Conservation (phyloP, 306 rosid species). For the Nissolia schottii region DNA sequence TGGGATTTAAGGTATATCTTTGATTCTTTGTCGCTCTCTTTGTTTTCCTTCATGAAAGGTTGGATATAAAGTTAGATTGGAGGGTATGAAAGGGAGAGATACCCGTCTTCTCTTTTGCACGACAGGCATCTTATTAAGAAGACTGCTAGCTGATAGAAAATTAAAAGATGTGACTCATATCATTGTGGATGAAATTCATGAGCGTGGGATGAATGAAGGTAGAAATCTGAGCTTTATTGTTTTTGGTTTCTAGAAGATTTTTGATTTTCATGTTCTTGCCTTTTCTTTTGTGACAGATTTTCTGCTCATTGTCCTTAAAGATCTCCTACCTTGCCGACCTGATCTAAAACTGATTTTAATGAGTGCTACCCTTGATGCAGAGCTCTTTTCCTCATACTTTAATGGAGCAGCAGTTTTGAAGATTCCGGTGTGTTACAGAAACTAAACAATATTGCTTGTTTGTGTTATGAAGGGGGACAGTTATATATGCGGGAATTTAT, state of each 20-base stretch:
- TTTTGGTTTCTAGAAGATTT: slow-evolving; percentile 25
- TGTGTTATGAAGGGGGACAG: slow-evolving; percentile 1
- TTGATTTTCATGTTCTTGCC: slow-evolving; percentile 31
- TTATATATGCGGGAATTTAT: neutral
- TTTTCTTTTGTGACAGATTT: slow-evolving; percentile 66
- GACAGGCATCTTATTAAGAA: slow-evolving; percentile 95
- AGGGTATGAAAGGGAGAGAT: slow-evolving; percentile 91
- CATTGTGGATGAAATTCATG: slow-evolving; percentile 97
- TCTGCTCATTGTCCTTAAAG: slow-evolving; percentile 90
- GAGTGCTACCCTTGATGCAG: slow-evolving; percentile 97
- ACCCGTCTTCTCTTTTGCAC: slow-evolving; percentile 96
- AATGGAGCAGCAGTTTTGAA: slow-evolving; percentile 52
- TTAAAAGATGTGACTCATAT: slow-evolving; percentile 82
- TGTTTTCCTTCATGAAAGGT: slow-evolving; percentile 42
- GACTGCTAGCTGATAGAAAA: slow-evolving; percentile 86
- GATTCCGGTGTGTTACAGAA: slow-evolving; percentile 57
- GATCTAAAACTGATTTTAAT: slow-evolving; percentile 82
- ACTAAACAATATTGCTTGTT: slow-evolving; percentile 3
- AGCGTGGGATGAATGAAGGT: slow-evolving; percentile 99
- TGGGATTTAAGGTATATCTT: neutral
- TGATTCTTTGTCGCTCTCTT: neutral
- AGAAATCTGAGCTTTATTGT: slow-evolving; percentile 26
- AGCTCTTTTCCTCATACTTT: slow-evolving; percentile 81
- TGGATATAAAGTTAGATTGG: slow-evolving; percentile 95
- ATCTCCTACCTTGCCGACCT: slow-evolving; percentile 82